These are phyloP conservation scores for Suhomyces pyralidae DNA, from an alignment of 805 yeast genomes.

Conservation along the genomic window DNA sequence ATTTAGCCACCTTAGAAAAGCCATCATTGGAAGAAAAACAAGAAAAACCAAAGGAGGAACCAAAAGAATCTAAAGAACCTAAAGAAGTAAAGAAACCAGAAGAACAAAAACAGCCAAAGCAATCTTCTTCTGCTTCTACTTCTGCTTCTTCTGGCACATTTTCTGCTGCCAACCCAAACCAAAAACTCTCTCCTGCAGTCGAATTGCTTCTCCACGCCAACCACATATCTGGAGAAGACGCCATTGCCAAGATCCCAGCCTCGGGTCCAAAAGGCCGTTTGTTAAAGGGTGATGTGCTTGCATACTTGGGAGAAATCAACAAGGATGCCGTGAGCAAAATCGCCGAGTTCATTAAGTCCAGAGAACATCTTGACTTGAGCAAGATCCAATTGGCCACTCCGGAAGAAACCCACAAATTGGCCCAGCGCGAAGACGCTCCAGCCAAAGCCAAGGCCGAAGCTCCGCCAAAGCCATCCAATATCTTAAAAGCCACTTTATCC, in stretches of 20 bases:
- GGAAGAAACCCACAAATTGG: slow-evolving; percentile 14
- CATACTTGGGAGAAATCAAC: slow-evolving; percentile 72
- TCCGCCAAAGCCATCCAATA: slow-evolving; percentile 29
- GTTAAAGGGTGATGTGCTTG: slow-evolving; percentile 87
- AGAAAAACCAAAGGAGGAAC: slow-evolving; percentile 15
- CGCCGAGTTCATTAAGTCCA: slow-evolving; percentile 52
- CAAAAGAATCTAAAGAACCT: slow-evolving; percentile 5
- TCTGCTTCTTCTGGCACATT: slow-evolving; percentile 12
- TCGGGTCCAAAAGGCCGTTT: slow-evolving; percentile 88
- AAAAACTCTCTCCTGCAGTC: slow-evolving; percentile 78
- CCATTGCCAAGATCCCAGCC: slow-evolving; percentile 68
- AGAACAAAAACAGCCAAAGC: too few relatives aligned
- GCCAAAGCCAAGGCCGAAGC: slow-evolving; percentile 11
- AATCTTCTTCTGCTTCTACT: not conserved
- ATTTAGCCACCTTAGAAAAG: slow-evolving; percentile 56
- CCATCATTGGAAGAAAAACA: slow-evolving; percentile 45
- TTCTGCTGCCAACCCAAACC: slow-evolving; percentile 58
- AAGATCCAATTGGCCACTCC: slow-evolving; percentile 52
- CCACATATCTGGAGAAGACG: slow-evolving; percentile 65
- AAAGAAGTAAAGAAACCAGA: not conserved
- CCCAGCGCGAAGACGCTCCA: slow-evolving; percentile 12
- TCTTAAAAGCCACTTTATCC: slow-evolving; percentile 23
- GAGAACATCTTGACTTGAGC: slow-evolving; percentile 67
- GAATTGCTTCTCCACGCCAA: slow-evolving; percentile 58
- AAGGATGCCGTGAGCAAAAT: slow-evolving; percentile 51